Percentiles rank a stretch among this genome's conserved stretches.
These are phyloP conservation scores for Brasenia schreberi DNA, from an alignment of 164 flowering plant genomes.

Conservation along the genomic window DNA sequence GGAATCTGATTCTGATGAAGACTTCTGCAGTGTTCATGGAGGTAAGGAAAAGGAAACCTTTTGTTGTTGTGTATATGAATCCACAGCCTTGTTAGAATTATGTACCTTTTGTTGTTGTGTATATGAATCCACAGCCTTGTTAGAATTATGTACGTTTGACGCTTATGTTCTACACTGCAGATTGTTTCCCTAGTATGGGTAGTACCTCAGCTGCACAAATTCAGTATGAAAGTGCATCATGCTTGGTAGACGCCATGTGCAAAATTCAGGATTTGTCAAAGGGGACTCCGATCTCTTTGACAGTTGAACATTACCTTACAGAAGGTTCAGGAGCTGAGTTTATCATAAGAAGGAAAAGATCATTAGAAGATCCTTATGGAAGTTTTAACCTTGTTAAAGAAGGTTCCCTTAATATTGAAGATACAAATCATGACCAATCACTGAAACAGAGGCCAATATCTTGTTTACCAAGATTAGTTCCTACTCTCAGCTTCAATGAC, in stretches of 20 bases:
- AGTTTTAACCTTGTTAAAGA: slow-evolving; percentile 53
- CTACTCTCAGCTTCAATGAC: slow-evolving; percentile 70
- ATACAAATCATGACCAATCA: slow-evolving; percentile 24
- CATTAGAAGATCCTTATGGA: slow-evolving; percentile 29
- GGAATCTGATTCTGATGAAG: slow-evolving; percentile 95
- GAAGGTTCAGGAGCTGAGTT: slow-evolving; percentile 7
- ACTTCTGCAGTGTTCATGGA: slow-evolving; percentile 77
- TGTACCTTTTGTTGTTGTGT: neutral
- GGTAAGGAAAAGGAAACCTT: slow-evolving; percentile 21
- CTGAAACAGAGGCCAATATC: slow-evolving; percentile 18
- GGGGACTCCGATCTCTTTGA: slow-evolving; percentile 17
- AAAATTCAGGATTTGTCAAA: slow-evolving; percentile 32
- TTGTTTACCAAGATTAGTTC: slow-evolving; percentile 28
- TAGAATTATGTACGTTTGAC: neutral
- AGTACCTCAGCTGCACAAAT: neutral
- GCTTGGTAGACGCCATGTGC: neutral
- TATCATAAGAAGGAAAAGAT: slow-evolving; percentile 31
- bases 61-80: neutral
- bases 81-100: neutral
- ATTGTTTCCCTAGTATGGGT: neutral
- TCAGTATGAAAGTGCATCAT: neutral
- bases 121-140: neutral
- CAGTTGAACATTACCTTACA: slow-evolving; percentile 13
- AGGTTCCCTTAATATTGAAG: slow-evolving; percentile 26
- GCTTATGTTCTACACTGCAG: neutral